A percentile compares a stretch with the other conserved stretches of the same genome.
Conservation (phyloP, 1,284 basidiomycete genomes). For the Ustanciosporium gigantosporum region DNA sequence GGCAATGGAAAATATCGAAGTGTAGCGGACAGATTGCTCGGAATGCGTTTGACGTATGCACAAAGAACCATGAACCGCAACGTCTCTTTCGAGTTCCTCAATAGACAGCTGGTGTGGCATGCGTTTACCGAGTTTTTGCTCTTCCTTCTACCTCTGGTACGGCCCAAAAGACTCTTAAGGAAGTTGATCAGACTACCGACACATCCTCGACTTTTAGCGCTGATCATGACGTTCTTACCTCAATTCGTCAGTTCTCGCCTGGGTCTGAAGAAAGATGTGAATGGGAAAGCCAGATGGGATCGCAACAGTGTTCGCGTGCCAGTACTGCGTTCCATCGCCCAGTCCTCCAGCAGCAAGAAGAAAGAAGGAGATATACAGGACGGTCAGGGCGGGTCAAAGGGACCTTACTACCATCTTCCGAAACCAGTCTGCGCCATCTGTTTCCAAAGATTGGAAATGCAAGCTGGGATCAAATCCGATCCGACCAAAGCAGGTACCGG, state of each 20-base stretch:
- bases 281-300: constrained; percentile 11
- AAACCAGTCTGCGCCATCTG: constrained; percentile 52
- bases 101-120: constrained; percentile 98
- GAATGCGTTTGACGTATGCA: constrained; percentile 76
- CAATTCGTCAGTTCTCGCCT: constrained; percentile 23
- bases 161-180: constrained; percentile 68
- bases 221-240: constrained; percentile 52
- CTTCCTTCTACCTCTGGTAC: constrained; percentile 85
- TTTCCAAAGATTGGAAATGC: constrained; percentile 46
- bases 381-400: no score
- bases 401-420: constrained; percentile 48
- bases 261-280: constrained; percentile 33
- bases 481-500: constrained; percentile 29
- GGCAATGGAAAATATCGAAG: constrained; percentile 89
- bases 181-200: constrained; percentile 64
- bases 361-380: not conserved
- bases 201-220: constrained; percentile 51
- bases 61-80: constrained; percentile 74
- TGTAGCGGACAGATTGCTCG: constrained; percentile 78
- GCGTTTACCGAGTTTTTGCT: constrained; percentile 96
- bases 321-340: not conserved
- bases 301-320: constrained; percentile 19
- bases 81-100: constrained; percentile 98
- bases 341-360: not conserved
- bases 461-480: constrained; percentile 31